Evolutionary conservation across 805 yeast genomes (phyloP).

Genomic region (Yamadazyma laniorum): DNA sequence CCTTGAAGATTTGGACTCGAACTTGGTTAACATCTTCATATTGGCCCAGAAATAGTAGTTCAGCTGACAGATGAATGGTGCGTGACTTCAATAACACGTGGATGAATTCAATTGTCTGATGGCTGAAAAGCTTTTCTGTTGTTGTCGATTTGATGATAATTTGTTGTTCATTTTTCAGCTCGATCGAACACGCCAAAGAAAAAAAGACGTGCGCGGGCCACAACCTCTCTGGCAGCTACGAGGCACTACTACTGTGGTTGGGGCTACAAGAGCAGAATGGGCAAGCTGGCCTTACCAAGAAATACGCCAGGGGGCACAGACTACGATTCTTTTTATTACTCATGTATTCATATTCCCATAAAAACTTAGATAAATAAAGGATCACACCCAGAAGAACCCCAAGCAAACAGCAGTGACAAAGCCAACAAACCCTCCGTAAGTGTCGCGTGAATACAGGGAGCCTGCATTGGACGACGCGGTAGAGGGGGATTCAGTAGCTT

Average conservation of each 20-base stretch:
- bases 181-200: slow-evolving; percentile 11
- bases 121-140: slow-evolving; percentile 4
- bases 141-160: slow-evolving; percentile 13
- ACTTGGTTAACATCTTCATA: slow-evolving; percentile 78
- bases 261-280: no score
- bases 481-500: slow-evolving; percentile 12
- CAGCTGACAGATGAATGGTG: slow-evolving; percentile 1
- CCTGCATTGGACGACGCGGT: slow-evolving; percentile 6
- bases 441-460: slow-evolving; percentile 8
- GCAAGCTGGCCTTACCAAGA: no score
- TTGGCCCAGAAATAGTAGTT: slow-evolving; percentile 22
- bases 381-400: slow-evolving; percentile 14
- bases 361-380: no score
- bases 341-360: no score
- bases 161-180: slow-evolving; percentile 11
- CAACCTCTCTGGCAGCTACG: no score
- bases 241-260: no score
- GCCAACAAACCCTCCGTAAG: slow-evolving; percentile 17
- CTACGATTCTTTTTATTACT: no score
- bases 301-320: no score
- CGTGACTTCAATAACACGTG: slow-evolving; percentile 3
- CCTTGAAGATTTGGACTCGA: slow-evolving; percentile 96
- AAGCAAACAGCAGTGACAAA: slow-evolving; percentile 18
- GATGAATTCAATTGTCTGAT: slow-evolving; percentile 4
- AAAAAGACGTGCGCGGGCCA: slow-evolving; percentile 1